Conservation (phyloP, 2,329 filamentous ascomycete genomes). For the Escovopsis weberi region DNA sequence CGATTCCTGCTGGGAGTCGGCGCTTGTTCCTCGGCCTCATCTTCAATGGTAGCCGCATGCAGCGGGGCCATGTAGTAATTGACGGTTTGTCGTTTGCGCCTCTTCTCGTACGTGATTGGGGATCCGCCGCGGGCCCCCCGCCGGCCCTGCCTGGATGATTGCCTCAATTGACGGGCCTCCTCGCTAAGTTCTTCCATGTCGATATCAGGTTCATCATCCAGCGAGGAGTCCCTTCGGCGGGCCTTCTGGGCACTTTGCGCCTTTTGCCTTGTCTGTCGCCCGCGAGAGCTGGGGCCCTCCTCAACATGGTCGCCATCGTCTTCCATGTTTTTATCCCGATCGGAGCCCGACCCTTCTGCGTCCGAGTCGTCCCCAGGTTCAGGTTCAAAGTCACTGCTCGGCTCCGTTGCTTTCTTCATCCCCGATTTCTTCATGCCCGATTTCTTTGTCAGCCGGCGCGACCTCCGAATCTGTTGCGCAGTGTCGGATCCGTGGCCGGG, state of each 20-base stretch:
- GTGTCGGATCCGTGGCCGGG: slow-evolving; percentile 14
- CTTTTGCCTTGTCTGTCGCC: slow-evolving; percentile 26
- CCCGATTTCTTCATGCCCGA: slow-evolving; percentile 29
- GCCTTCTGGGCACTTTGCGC: slow-evolving; percentile 31
- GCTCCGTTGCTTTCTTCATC: slow-evolving; percentile 32
- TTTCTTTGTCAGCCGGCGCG: slow-evolving; percentile 33
- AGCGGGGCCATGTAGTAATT: slow-evolving; percentile 80
- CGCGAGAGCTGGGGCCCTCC: slow-evolving; percentile 35
- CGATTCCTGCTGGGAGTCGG: slow-evolving; percentile 56
- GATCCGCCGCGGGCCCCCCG: slow-evolving; percentile 35
- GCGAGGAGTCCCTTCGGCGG: slow-evolving; percentile 36
- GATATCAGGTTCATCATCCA: slow-evolving; percentile 41
- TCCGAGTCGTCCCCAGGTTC: slow-evolving; percentile 43
- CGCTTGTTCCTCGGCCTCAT: slow-evolving; percentile 51
- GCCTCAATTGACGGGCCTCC: slow-evolving; percentile 47
- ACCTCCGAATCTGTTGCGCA: slow-evolving; percentile 15
- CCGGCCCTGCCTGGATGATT: slow-evolving; percentile 38
- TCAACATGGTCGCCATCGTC: slow-evolving; percentile 30
- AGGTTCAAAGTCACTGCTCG: slow-evolving; percentile 47
- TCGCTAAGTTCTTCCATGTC: slow-evolving; percentile 51
- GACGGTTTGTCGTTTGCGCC: slow-evolving; percentile 41
- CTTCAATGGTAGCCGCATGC: slow-evolving; percentile 46
- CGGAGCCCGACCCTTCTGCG: slow-evolving; percentile 33
- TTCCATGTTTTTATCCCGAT: slow-evolving; percentile 19
- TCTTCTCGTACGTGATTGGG: slow-evolving; percentile 45